Conservation (phyloP, 768 basidiomycete species). For the Dendrothele bispora region DNA sequence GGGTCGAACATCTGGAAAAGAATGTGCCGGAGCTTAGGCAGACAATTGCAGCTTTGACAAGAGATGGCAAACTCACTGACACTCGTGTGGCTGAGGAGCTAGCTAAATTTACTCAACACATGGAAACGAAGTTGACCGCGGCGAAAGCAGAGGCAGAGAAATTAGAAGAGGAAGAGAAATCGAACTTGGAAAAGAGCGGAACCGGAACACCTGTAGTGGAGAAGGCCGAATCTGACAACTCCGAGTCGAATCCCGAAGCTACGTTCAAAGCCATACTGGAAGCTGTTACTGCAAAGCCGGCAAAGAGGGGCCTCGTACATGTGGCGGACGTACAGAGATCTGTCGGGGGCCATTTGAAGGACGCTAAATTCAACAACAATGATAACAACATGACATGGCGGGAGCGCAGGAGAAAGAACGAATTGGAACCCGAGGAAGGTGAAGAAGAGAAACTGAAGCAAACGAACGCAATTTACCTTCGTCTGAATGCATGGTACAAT, state of each 20-base stretch:
- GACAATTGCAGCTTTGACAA: slow-evolving; percentile 23
- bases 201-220: slow-evolving; percentile 8
- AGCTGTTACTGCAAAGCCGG: slow-evolving; percentile 12
- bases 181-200: slow-evolving; percentile 2
- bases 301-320: slow-evolving; percentile 29
- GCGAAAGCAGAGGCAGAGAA: slow-evolving; percentile 14
- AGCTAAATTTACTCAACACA: slow-evolving; percentile 23
- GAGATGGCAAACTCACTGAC: slow-evolving; percentile 22
- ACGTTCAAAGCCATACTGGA: slow-evolving; percentile 19
- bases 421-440: not conserved
- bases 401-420: not conserved
- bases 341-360: slow-evolving; percentile 25
- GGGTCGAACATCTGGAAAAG: slow-evolving; percentile 12
- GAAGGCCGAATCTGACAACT: slow-evolving; percentile 8
- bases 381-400: slow-evolving; percentile 5
- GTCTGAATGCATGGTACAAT: too few species aligned
- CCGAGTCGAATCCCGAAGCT: slow-evolving; percentile 8
- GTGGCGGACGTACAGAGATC: slow-evolving; percentile 38
- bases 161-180: not conserved
- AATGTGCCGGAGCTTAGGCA: slow-evolving; percentile 24
- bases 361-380: not conserved
- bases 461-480: too few species aligned
- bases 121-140: slow-evolving; percentile 26
- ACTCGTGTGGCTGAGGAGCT: slow-evolving; percentile 21
- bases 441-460: not conserved